Conservation (phyloP, 768 basidiomycete genomes). For the Boletus bicolor region DNA sequence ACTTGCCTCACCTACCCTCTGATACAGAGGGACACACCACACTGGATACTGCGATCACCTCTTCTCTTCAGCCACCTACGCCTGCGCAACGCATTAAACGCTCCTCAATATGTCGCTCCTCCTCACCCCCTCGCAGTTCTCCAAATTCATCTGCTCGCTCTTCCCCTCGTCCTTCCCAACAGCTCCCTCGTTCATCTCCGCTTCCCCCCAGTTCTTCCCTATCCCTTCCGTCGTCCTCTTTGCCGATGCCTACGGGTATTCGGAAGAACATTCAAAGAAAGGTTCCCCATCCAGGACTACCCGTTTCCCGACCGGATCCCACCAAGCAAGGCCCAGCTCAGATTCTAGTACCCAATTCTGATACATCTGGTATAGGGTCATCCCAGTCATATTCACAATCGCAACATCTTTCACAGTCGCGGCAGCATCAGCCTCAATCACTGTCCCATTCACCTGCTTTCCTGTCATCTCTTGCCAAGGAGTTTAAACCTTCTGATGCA, state of each 20-base stretch:
- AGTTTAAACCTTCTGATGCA: constrained; percentile 16
- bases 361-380: constrained; percentile 42
- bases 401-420: constrained; percentile 27
- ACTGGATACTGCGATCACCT: neutral
- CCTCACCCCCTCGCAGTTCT: constrained; percentile 9
- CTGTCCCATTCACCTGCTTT: constrained; percentile 10
- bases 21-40: constrained; percentile 15
- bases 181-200: constrained; percentile 9
- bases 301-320: constrained; percentile 31
- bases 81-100: constrained; percentile 26
- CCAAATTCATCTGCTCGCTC: neutral
- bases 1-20: neutral
- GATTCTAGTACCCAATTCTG: constrained; percentile 56
- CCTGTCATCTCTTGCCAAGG: constrained; percentile 20
- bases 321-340: constrained; percentile 35
- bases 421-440: constrained; percentile 25
- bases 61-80: constrained; percentile 27
- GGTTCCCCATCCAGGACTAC: constrained; percentile 42
- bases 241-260: constrained; percentile 5
- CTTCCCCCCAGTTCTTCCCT: constrained; percentile 14
- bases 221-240: constrained; percentile 4
- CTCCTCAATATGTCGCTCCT: constrained; percentile 3
- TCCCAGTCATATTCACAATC: constrained; percentile 33
- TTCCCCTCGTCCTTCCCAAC: constrained; percentile 1
- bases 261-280: constrained; percentile 39